phyloP scores from a whole-genome alignment of 2,329 filamentous ascomycete species.

The Thermoascus crustaceus region DNA sequence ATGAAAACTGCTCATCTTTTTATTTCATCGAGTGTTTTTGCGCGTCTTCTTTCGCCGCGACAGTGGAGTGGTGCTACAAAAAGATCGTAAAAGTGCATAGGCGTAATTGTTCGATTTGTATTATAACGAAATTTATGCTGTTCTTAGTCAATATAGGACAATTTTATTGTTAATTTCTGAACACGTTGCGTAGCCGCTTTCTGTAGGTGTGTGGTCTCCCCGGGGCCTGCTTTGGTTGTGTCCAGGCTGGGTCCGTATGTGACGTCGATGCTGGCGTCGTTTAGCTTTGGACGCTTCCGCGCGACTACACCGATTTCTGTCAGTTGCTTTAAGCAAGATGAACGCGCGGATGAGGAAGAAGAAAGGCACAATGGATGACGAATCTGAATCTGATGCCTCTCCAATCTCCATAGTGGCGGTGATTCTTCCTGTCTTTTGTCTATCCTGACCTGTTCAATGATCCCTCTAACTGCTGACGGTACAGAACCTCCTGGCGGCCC shows the following conservation, averaged over 20 bases:
- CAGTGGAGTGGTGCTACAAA: conserved; percentile 27
- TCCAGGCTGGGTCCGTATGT: background rate
- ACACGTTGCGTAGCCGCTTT: background rate
- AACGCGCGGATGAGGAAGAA: conserved; percentile 5
- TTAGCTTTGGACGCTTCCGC: background rate
- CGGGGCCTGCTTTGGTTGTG: too few relatives aligned
- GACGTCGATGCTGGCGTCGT: background rate
- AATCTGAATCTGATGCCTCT: conserved; percentile 13
- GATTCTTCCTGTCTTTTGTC: background rate
- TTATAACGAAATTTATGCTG: conserved; percentile 4
- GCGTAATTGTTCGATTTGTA: conserved; percentile 6
- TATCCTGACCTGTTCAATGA: conserved; percentile 12
- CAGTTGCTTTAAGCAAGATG: background rate
- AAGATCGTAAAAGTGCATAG: conserved; percentile 24
- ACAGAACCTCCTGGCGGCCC: conserved; percentile 47
- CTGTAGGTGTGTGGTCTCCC: background rate
- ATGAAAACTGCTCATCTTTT: conserved; percentile 11
- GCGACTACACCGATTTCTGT: background rate
- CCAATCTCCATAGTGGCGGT: conserved; percentile 12
- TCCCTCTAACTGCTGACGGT: conserved; percentile 8
- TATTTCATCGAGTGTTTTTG: conserved; percentile 13
- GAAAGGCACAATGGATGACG: conserved; percentile 14
- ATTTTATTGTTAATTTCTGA: too few relatives aligned
- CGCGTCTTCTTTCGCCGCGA: conserved; percentile 12
- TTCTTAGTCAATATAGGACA: conserved; percentile 1